Conservation (phyloP, 2,329 filamentous ascomycete species). For the Fusarium vanettenii region DNA sequence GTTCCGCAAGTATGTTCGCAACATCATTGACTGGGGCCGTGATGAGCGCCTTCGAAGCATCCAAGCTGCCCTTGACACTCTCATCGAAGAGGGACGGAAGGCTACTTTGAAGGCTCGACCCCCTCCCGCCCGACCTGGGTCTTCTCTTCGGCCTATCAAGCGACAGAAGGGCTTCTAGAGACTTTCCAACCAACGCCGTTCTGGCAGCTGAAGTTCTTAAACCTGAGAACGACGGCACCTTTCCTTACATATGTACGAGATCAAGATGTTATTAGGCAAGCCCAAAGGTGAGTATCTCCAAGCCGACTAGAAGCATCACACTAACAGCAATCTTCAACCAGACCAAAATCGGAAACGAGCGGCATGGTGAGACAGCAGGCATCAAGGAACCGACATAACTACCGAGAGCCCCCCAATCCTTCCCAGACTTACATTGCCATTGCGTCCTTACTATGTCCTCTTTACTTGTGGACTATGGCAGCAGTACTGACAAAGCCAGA, state of each 20-base stretch:
- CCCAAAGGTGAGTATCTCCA: background rate
- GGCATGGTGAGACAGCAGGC: background rate
- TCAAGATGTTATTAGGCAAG: background rate
- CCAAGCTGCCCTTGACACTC: slow-evolving; percentile 14
- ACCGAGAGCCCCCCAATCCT: background rate
- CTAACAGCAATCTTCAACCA: background rate
- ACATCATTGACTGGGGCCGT: slow-evolving; percentile 52
- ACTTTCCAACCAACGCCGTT: background rate
- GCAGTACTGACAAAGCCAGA: background rate
- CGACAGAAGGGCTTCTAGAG: background rate
- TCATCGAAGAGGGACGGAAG: background rate
- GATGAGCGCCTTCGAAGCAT: slow-evolving; percentile 44
- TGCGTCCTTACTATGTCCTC: background rate
- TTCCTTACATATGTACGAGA: background rate
- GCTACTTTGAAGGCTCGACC: background rate
- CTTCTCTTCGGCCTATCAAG: background rate
- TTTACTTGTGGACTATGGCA: background rate
- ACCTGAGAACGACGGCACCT: background rate
- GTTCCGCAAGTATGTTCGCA: slow-evolving; percentile 48
- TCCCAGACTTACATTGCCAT: background rate
- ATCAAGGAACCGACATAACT: background rate
- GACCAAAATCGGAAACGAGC: background rate
- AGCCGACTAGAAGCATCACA: background rate
- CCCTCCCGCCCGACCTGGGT: background rate
- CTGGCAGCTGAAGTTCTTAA: background rate